Evolutionary conservation across 805 yeast genomes (phyloP).

Genomic region (Hanseniaspora hatyaiensis): DNA sequence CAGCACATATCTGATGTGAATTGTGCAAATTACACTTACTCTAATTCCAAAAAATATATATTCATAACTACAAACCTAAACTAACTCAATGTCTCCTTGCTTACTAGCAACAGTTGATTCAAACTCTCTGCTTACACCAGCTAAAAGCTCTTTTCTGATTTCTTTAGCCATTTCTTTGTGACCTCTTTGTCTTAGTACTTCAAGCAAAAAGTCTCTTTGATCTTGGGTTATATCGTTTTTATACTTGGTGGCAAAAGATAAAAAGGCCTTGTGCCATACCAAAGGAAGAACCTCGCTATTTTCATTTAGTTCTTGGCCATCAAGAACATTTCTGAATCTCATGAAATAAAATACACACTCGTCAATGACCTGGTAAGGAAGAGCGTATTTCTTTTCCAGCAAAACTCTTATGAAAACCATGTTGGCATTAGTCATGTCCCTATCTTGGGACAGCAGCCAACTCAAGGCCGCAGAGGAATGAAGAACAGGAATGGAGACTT

Average conservation of each 20-base stretch:
- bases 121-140: conserved; percentile 61
- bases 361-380: conserved; percentile 93
- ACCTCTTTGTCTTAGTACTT: conserved; percentile 78
- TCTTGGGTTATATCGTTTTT: conserved; percentile 98
- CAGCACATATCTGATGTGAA: no score
- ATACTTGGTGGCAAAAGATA: conserved; percentile 89
- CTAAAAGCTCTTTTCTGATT: conserved; percentile 80
- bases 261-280: conserved; percentile 93
- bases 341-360: conserved; percentile 88
- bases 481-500: conserved; percentile 83
- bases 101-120: conserved; percentile 23
- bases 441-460: conserved; percentile 57
- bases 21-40: no score
- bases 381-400: conserved; percentile 87
- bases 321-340: conserved; percentile 61
- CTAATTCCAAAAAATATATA: no score
- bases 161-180: conserved; percentile 88
- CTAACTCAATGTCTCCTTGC: conserved; percentile 14
- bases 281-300: conserved; percentile 57
- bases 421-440: conserved; percentile 37
- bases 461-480: conserved; percentile 94
- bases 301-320: conserved; percentile 33
- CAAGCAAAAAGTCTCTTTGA: conserved; percentile 87
- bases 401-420: conserved; percentile 82
- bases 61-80: no score